Evolutionary conservation across 805 yeast genomes (phyloP).

Genomic region (Clavispora vitiphila): DNA sequence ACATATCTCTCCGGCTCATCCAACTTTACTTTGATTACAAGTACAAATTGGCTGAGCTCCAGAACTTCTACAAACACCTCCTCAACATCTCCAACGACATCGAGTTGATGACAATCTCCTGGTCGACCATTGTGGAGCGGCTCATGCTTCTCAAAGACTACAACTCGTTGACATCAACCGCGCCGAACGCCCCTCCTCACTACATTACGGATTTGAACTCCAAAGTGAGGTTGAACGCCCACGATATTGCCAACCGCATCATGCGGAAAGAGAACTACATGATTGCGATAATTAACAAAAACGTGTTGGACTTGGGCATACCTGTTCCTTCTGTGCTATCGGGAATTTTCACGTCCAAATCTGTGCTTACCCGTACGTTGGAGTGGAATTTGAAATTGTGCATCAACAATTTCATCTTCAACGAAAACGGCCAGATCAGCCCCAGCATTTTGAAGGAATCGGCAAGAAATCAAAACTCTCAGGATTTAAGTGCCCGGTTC

Average conservation of each 20-base stretch:
- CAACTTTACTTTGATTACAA: slow-evolving; percentile 56
- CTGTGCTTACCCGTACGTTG: slow-evolving; percentile 71
- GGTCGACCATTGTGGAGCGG: slow-evolving; percentile 81
- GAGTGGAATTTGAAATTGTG: slow-evolving; percentile 95
- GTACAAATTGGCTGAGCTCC: slow-evolving; percentile 66
- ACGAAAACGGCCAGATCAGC: slow-evolving; percentile 75
- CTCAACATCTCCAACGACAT: slow-evolving; percentile 63
- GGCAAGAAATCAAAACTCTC: slow-evolving; percentile 60
- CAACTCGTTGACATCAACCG: slow-evolving; percentile 59
- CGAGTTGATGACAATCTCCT: slow-evolving; percentile 87
- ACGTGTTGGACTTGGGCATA: slow-evolving; percentile 58
- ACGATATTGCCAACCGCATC: slow-evolving; percentile 89
- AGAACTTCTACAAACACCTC: slow-evolving; percentile 68
- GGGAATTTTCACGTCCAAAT: slow-evolving; percentile 18
- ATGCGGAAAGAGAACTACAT: slow-evolving; percentile 94
- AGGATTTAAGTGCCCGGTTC: slow-evolving; percentile 73
- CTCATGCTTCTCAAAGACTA: slow-evolving; percentile 72
- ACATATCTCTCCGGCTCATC: slow-evolving; percentile 46
- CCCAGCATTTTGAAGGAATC: slow-evolving; percentile 64
- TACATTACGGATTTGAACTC: slow-evolving; percentile 53
- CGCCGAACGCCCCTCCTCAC: slow-evolving; percentile 19
- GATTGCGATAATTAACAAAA: slow-evolving; percentile 82
- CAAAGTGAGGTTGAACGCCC: slow-evolving; percentile 78
- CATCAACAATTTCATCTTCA: slow-evolving; percentile 80
- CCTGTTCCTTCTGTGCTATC: slow-evolving; percentile 23